phyloP scores from a whole-genome alignment of 179 eudicot genomes.

The Sideroxylon spinosum region DNA sequence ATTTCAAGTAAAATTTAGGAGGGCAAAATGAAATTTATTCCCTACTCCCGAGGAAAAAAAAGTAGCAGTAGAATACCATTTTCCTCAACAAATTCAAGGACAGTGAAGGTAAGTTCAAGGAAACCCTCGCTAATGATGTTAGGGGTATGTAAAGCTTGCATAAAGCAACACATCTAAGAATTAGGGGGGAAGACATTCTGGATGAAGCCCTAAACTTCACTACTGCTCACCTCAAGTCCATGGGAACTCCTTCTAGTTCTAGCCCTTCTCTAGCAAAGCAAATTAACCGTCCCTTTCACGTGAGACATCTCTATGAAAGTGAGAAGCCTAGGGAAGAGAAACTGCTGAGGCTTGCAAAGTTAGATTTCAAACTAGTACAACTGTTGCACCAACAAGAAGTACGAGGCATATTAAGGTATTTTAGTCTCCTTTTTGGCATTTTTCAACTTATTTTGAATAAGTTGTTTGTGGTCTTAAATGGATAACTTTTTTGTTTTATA shows the following conservation, averaged over 20 bases:
- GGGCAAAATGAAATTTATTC: no score
- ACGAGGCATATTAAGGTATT: not conserved
- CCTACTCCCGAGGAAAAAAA: no score
- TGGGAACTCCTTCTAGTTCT: not conserved
- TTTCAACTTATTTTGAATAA: no score
- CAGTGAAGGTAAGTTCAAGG: not conserved
- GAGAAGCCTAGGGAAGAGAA: not conserved
- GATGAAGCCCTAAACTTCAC: conserved; percentile 17
- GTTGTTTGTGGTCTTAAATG: no score
- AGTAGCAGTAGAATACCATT: no score
- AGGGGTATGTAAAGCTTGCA: conserved; percentile 13
- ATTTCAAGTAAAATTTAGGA: no score
- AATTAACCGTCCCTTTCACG: not conserved
- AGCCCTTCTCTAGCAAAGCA: not conserved
- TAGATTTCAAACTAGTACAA: conserved; percentile 15
- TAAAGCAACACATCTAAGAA: conserved; percentile 9
- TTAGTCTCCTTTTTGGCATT: not conserved
- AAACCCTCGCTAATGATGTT: not conserved
- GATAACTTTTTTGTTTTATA: not conserved
- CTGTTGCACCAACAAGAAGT: conserved; percentile 8
- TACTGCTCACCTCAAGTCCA: not conserved
- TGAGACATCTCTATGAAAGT: not conserved
- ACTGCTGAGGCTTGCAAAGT: conserved; percentile 11
- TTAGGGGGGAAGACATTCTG: not conserved
- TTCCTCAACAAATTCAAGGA: not conserved